Conservation (phyloP, 148 eudicot genomes). For the Camellia granthamiana region DNA sequence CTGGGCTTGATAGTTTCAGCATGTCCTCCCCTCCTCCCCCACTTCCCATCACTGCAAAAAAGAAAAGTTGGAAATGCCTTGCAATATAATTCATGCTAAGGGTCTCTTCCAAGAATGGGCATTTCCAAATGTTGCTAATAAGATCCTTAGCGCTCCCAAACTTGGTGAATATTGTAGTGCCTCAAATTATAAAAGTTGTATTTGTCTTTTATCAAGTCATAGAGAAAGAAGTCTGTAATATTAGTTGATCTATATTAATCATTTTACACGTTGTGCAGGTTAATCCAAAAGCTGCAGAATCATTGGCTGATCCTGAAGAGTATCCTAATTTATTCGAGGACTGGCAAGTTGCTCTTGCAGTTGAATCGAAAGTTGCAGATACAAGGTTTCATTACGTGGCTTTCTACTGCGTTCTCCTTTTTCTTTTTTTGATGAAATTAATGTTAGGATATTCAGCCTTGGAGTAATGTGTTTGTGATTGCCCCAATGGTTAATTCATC, state of each 20-base stretch:
- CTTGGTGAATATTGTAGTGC: not conserved
- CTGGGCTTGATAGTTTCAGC: too few species aligned
- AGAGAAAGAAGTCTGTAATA: not conserved
- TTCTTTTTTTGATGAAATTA: not conserved
- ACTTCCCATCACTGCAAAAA: not conserved
- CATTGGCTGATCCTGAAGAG: slow-evolving; percentile 94
- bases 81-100: not conserved
- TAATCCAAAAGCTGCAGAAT: slow-evolving; percentile 92
- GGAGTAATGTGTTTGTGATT: not conserved
- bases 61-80: not conserved
- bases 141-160: not conserved
- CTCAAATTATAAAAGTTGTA: not conserved
- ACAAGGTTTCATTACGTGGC: slow-evolving; percentile 48
- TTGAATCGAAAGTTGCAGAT: slow-evolving; percentile 81
- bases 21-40: too few species aligned
- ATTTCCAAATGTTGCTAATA: not conserved
- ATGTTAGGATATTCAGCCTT: not conserved
- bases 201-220: not conserved
- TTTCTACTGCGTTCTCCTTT: slow-evolving; percentile 17
- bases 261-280: slow-evolving; percentile 39
- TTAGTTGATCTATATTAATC: not conserved
- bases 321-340: slow-evolving; percentile 92
- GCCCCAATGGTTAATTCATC: not conserved
- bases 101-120: not conserved
- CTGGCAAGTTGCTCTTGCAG: slow-evolving; percentile 93